Percentiles rank a stretch among this genome's conserved stretches.
Conservation (phyloP, 2,329 filamentous ascomycete genomes). For the Trichoderma lentiforme region DNA sequence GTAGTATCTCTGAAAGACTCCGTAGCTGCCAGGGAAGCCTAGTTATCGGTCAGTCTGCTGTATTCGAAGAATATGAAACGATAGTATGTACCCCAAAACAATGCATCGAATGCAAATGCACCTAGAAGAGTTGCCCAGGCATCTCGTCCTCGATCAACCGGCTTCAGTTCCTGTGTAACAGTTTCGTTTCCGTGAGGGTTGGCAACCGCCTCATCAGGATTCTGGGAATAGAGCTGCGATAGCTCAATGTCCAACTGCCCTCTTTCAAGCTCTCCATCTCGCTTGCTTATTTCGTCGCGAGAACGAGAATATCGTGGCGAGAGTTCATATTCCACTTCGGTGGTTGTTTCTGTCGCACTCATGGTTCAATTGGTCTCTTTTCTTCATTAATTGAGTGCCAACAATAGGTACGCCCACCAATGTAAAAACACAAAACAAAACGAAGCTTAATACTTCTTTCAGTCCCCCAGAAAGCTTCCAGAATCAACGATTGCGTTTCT, state of each 20-base stretch:
- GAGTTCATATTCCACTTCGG: not conserved
- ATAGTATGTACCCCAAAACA: conserved; percentile 22
- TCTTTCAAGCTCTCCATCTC: not conserved
- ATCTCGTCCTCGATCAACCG: conserved; percentile 25
- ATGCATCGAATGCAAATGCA: conserved; percentile 25
- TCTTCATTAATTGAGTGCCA: not conserved
- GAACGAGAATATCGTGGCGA: not conserved
- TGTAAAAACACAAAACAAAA: not conserved
- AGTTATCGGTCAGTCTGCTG: not conserved
- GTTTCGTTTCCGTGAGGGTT: not conserved
- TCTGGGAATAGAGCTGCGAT: not conserved
- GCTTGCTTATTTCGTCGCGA: not conserved
- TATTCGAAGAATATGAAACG: accelerated
- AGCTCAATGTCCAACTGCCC: not conserved
- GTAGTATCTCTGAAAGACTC: conserved; percentile 31
- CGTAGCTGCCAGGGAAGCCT: conserved; percentile 29
- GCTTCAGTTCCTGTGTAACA: conserved; percentile 18
- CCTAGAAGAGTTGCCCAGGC: conserved; percentile 25
- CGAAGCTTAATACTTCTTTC: not conserved
- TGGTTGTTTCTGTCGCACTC: not conserved
- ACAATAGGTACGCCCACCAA: too few relatives aligned
- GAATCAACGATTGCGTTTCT: not conserved
- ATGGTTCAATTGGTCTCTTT: not conserved
- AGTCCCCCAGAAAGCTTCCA: not conserved
- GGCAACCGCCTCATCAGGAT: not conserved